Evolutionary conservation across 768 basidiomycete species (phyloP).

Genomic region (Tremella mesenterica): DNA sequence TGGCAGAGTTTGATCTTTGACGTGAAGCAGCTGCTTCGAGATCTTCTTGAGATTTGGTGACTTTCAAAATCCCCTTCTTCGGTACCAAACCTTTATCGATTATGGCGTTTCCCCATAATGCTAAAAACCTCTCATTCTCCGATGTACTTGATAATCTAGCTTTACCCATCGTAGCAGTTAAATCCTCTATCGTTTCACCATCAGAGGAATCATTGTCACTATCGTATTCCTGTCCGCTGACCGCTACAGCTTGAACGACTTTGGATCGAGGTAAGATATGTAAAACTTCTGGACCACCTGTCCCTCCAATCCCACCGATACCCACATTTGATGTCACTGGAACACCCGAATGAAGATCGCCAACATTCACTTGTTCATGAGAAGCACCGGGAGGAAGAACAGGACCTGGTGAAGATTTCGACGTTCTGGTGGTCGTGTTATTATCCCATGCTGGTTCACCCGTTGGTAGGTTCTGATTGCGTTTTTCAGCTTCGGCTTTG

Average conservation of each 20-base stretch:
- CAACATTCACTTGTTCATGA: background rate
- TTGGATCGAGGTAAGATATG: constrained; percentile 50
- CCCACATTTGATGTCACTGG: too few relatives aligned
- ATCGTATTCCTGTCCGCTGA: constrained; percentile 52
- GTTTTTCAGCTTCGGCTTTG: constrained; percentile 52
- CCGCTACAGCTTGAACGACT: constrained; percentile 29
- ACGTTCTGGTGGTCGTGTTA: constrained; percentile 51
- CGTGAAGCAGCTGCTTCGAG: constrained; percentile 4
- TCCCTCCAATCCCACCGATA: too few relatives aligned
- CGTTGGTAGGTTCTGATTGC: background rate
- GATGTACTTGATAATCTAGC: constrained; percentile 20
- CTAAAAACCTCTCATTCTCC: constrained; percentile 55
- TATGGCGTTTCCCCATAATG: constrained; percentile 61
- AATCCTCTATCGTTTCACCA: constrained; percentile 47
- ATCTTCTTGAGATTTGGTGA: background rate
- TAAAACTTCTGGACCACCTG: constrained; percentile 20
- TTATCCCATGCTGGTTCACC: constrained; percentile 60
- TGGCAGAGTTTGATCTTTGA: constrained; percentile 71
- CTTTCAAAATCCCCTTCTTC: constrained; percentile 75
- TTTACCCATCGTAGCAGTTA: constrained; percentile 28
- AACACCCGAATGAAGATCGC: too few relatives aligned
- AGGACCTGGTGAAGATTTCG: constrained; percentile 1
- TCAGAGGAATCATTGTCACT: constrained; percentile 51
- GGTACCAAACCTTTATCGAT: constrained; percentile 56
- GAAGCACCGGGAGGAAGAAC: too few relatives aligned